A percentile compares a stretch with the other conserved stretches of the same genome.
These are phyloP conservation scores for Mallotus repandus DNA, from an alignment of 441 rosid species.

Conservation along the genomic window DNA sequence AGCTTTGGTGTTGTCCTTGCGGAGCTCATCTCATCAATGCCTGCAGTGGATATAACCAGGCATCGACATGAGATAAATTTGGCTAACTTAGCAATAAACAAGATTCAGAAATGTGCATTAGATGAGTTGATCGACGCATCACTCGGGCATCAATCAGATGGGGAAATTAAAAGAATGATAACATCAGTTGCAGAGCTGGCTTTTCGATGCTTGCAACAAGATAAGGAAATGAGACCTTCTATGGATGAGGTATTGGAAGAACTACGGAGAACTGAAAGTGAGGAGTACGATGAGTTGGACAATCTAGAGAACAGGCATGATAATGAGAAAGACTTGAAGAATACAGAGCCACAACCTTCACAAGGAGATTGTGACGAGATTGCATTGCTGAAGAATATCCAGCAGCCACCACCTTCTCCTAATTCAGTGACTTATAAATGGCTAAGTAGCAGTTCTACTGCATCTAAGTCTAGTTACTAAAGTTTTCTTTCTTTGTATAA, in stretches of 20 bases:
- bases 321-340: not conserved
- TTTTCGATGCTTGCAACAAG: conserved; percentile 67
- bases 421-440: conserved; percentile 49
- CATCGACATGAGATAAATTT: conserved; percentile 58
- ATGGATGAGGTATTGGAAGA: conserved; percentile 58
- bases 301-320: conserved; percentile 11
- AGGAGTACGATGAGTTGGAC: conserved; percentile 18
- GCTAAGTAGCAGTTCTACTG: conserved; percentile 39
- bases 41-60: conserved; percentile 70
- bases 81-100: conserved; percentile 60
- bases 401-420: conserved; percentile 38
- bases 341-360: conserved; percentile 27
- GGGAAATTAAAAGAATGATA: conserved; percentile 44
- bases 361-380: conserved; percentile 31
- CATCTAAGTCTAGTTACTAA: conserved; percentile 34
- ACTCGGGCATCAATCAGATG: conserved; percentile 45
- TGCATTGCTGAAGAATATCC: conserved; percentile 33
- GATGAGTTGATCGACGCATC: conserved; percentile 58
- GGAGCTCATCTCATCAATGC: conserved; percentile 74
- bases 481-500: too few relatives aligned
- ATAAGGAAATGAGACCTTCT: conserved; percentile 61
- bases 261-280: conserved; percentile 38
- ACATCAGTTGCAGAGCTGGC: conserved; percentile 64
- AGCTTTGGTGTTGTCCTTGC: conserved; percentile 79
- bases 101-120: conserved; percentile 45